These are phyloP conservation scores for Rasamsonia emersonii DNA, from an alignment of 2,329 filamentous ascomycete genomes.

Conservation along the genomic window DNA sequence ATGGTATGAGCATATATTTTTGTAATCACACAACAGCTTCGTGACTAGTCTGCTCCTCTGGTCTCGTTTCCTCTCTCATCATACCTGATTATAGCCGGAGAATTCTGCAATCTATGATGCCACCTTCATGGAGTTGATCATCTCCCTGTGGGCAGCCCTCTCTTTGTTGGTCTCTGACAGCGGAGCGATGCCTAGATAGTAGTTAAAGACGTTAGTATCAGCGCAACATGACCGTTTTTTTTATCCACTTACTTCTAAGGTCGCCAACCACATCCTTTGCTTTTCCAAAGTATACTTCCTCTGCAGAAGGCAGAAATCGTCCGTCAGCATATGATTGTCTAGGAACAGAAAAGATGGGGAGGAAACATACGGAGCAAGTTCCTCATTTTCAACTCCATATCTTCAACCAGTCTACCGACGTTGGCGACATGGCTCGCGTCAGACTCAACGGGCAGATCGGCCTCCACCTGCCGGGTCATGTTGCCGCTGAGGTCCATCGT, in stretches of 20 bases:
- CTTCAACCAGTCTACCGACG: conserved; percentile 87
- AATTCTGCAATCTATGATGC: conserved; percentile 4
- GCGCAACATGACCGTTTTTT: conserved; percentile 1
- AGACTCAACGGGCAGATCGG: conserved; percentile 78
- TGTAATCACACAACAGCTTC: too few species aligned
- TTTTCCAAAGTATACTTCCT: conserved; percentile 99
- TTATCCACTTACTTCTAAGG: conserved; percentile 58
- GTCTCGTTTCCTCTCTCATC: too few species aligned
- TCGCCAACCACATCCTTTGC: conserved; percentile 97
- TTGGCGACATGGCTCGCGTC: conserved; percentile 94
- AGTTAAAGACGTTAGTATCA: conserved; percentile 10
- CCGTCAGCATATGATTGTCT: conserved; percentile 2
- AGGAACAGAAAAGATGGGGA: not conserved
- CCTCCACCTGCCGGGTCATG: conserved; percentile 94
- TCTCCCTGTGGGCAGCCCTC: conserved; percentile 75
- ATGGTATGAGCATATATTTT: too few species aligned
- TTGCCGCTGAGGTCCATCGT: conserved; percentile 91
- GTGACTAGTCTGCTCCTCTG: too few species aligned
- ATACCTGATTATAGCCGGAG: too few species aligned
- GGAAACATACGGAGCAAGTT: conserved; percentile 64
- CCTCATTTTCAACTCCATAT: conserved; percentile 99
- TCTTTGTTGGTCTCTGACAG: conserved; percentile 80
- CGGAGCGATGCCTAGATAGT: conserved; percentile 53
- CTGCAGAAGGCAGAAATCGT: conserved; percentile 20
- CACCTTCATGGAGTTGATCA: conserved; percentile 57